Percentiles rank a stretch among this genome's conserved stretches.
These are phyloP conservation scores for Apiospora kogelbergensis DNA, from an alignment of 2,329 filamentous ascomycete genomes.

Conservation along the genomic window DNA sequence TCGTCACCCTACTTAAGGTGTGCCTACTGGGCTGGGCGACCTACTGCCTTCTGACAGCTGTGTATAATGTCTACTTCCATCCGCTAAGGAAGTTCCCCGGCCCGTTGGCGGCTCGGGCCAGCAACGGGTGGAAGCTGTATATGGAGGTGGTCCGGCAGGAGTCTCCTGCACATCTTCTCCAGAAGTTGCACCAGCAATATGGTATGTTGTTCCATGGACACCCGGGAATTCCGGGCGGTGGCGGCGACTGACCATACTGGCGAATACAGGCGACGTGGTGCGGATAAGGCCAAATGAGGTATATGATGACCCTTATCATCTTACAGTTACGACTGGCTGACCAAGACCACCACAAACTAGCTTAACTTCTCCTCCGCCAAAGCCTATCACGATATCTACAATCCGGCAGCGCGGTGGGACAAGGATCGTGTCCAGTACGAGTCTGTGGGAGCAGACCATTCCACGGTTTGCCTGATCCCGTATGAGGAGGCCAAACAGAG, in stretches of 20 bases:
- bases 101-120: conserved; percentile 3
- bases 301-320: background rate
- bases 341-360: background rate
- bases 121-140: conserved; percentile 9
- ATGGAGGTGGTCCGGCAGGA: conserved; percentile 7
- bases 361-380: conserved; percentile 8
- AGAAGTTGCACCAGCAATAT: conserved; percentile 8
- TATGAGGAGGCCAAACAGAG: conserved; percentile 4
- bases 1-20: background rate
- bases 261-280: conserved; percentile 1
- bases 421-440: conserved; percentile 9
- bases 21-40: background rate
- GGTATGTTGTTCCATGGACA: background rate
- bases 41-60: background rate
- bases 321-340: too few relatives aligned
- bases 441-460: conserved; percentile 3
- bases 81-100: conserved; percentile 1
- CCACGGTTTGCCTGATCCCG: background rate
- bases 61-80: conserved; percentile 8
- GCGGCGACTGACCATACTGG: background rate
- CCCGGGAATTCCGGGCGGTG: background rate
- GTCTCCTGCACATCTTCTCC: background rate
- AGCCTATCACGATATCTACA: conserved; percentile 6
- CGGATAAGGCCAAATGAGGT: conserved; percentile 7
- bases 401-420: background rate